Evolutionary conservation across 2,329 filamentous ascomycete species (phyloP), one percentile per base, ranked within the genome.

Genomic region (Aspergillus neotritici): DNA sequence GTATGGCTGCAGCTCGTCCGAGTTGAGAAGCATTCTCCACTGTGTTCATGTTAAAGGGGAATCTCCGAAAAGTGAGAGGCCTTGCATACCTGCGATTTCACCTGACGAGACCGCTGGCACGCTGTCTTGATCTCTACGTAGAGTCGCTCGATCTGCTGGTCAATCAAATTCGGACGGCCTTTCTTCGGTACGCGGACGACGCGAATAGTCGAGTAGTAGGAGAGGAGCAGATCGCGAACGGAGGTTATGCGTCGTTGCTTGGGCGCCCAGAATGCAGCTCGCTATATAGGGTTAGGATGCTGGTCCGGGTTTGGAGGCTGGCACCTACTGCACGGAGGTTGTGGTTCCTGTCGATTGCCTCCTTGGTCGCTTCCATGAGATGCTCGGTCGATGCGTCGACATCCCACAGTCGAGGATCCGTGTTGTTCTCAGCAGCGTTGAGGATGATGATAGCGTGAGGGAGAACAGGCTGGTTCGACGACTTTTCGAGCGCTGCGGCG

Each of bases 391-490:
- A 38, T 14, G 9, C 21, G 3, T 38, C 36, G 31, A 38, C 13
- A 1, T 38, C 36, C 21, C 36, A 38, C 25, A 38, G 14, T 15
- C 17, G 17, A 8, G 36, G 36, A 2, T 38, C 36, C n/a, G 36
- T 38, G 13, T 29, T 38, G 17, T 38, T 38, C 36, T 38, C 36
- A 0, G 36, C 13, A 3, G 36, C 36, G 14, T 38, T 38, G 5
- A 38, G 36, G 25, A 38, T 29, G 1, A 38, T 38, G 7, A 38
- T 38, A 10, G 36, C 36, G 16, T 38, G 36, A 4, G 36, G 36
- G 16, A 38, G 36, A 30, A 38, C 36, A 9, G 36, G 36, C 13
- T 38, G 36, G 25, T 38, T 38, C 10, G 36, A 38, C 4, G 36
- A 38, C 13, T 38, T 38, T 25, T 38, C 36, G 10, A 38, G 13